Evolutionary conservation across 306 rosid genomes (phyloP).

Genomic region (Pyrus pyrifolia): DNA sequence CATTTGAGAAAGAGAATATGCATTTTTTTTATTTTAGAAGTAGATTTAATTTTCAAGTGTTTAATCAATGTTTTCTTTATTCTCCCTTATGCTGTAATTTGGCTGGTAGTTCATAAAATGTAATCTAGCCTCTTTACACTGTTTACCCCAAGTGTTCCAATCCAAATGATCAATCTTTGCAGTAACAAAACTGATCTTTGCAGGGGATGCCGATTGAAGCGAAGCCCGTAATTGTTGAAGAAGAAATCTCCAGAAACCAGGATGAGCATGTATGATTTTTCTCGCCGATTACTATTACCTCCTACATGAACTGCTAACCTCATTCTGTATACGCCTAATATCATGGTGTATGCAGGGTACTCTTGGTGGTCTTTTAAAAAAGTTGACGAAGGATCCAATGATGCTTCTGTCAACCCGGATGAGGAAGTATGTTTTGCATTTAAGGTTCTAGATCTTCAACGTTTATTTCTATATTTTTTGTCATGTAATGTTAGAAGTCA

Average conservation of each 20-base stretch:
- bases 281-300: conserved; percentile 6
- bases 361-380: conserved; percentile 46
- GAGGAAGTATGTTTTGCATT: conserved; percentile 46
- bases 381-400: conserved; percentile 42
- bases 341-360: conserved; percentile 41
- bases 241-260: conserved; percentile 44
- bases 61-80: not conserved
- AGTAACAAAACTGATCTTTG: conserved; percentile 28
- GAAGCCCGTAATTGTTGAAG: conserved; percentile 58
- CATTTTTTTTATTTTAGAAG: not conserved
- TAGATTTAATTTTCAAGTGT: not conserved
- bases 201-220: conserved; percentile 68
- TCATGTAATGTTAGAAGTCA: not conserved
- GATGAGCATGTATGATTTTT: conserved; percentile 50
- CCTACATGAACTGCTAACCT: conserved; percentile 11
- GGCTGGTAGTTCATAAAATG: not conserved
- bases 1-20: not conserved
- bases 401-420: conserved; percentile 38
- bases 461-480: not conserved
- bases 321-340: conserved; percentile 15
- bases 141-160: not conserved
- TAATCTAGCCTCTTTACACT: not conserved
- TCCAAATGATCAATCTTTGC: not conserved
- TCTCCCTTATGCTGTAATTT: not conserved
- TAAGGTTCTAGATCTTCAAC: not conserved